phyloP scores from a whole-genome alignment of 306 rosid genomes.

The Corylus americana region DNA sequence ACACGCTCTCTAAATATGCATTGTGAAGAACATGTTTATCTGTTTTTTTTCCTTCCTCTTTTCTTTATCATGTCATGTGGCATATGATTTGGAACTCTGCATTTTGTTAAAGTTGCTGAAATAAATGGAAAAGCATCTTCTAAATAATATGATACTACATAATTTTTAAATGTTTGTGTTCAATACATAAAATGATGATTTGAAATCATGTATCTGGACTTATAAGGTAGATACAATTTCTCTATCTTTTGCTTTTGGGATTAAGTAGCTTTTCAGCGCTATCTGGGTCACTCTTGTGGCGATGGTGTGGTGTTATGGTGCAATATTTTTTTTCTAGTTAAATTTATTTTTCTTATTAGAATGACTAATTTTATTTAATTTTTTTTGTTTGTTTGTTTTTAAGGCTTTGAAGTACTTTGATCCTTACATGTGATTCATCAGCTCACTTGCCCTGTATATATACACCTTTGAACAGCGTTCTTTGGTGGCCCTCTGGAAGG shows the following conservation, averaged over 20 bases:
- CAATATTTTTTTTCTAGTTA: slow-evolving; percentile 18
- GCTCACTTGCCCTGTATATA: slow-evolving; percentile 23
- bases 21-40: not conserved
- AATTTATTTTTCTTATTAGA: slow-evolving; percentile 1
- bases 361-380: not conserved
- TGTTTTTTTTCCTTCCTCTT: not conserved
- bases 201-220: not conserved
- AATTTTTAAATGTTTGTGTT: not conserved
- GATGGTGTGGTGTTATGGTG: slow-evolving; percentile 1
- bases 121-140: not conserved
- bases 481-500: slow-evolving; percentile 96
- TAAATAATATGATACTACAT: not conserved
- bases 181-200: not conserved
- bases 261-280: not conserved
- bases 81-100: not conserved
- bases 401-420: not conserved
- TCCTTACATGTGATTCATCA: slow-evolving; percentile 14
- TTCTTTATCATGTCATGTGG: not conserved
- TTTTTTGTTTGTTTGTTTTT: not conserved
- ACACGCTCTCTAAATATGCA: not conserved
- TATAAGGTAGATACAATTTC: slow-evolving; percentile 11
- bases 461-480: slow-evolving; percentile 58
- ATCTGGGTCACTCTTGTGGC: slow-evolving; percentile 15
- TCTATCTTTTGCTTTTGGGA: slow-evolving; percentile 4
- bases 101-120: not conserved